These are phyloP conservation scores for Blastocladiella emersonii DNA, from an alignment of 371 early-diverging fungal genomes.

Conservation along the genomic window DNA sequence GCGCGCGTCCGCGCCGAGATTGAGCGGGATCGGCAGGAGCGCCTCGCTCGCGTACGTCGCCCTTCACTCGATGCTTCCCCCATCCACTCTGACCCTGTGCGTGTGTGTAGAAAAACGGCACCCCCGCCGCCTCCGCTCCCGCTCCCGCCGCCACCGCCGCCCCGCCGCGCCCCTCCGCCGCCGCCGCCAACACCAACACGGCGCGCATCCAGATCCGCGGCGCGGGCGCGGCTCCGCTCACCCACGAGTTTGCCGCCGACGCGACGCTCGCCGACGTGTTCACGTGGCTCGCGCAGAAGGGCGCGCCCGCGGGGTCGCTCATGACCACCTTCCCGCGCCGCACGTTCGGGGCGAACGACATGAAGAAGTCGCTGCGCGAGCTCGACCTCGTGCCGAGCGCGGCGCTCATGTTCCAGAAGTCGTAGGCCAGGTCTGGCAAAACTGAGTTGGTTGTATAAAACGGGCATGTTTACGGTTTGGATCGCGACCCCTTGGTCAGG, in stretches of 20 bases:
- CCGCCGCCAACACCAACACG: neutral
- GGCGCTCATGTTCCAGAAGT: neutral
- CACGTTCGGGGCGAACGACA: neutral
- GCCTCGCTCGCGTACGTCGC: slow-evolving; percentile 1
- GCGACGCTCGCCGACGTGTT: neutral
- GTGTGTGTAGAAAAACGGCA: neutral
- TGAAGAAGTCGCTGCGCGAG: slow-evolving; percentile 4
- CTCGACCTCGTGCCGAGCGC: neutral
- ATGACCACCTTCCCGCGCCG: slow-evolving; percentile 7
- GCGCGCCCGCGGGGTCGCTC: neutral
- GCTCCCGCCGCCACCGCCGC: neutral
- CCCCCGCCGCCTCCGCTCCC: neutral
- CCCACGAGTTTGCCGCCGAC: slow-evolving; percentile 2
- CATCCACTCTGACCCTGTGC: no score
- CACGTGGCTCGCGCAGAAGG: neutral
- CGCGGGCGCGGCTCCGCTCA: neutral
- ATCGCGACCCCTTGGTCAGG: no score
- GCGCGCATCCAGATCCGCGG: slow-evolving; percentile 7
- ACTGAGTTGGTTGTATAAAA: no score
- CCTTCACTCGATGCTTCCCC: neutral
- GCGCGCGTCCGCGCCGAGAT: slow-evolving; percentile 10
- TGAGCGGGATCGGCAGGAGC: slow-evolving; percentile 9
- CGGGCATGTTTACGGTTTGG: no score
- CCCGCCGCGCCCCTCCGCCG: neutral
- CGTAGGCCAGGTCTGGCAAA: no score